Conservation (phyloP, 306 rosid species). For the Casuarina equisetifolia region DNA sequence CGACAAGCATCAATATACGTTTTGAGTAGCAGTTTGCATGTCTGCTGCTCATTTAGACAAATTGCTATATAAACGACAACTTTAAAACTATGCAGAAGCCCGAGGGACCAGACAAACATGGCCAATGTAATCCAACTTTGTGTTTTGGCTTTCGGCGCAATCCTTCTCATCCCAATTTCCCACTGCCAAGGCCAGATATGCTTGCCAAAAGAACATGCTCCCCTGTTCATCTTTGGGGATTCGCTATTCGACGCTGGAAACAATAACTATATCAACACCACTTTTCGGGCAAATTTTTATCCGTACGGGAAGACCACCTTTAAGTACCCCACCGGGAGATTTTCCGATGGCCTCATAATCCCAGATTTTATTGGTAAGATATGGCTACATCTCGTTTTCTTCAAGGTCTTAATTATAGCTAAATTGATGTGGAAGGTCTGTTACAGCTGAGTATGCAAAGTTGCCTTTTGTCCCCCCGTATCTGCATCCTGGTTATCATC, state of each 20-base stretch:
- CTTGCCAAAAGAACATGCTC: slow-evolving; percentile 7
- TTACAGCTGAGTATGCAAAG: slow-evolving; percentile 61
- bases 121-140: too few relatives aligned
- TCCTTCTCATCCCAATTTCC: too few relatives aligned
- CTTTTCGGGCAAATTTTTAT: slow-evolving; percentile 26
- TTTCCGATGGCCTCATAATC: slow-evolving; percentile 39
- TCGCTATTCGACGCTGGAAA: slow-evolving; percentile 47
- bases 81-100: too few relatives aligned
- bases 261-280: slow-evolving; percentile 45
- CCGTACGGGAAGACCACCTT: slow-evolving; percentile 49
- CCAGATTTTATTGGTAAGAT: slow-evolving; percentile 46
- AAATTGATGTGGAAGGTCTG: not conserved
- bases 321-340: slow-evolving; percentile 39
- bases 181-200: not conserved
- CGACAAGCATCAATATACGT: too few relatives aligned
- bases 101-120: too few relatives aligned
- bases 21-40: not conserved
- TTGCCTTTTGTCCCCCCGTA: slow-evolving; percentile 50
- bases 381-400: not conserved
- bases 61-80: not conserved
- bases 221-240: slow-evolving; percentile 47
- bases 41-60: not conserved
- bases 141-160: too few relatives aligned
- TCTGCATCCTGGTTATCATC: slow-evolving; percentile 37
- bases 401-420: not conserved